Base-by-base conservation (phyloP, 1,284 basidiomycete genomes). In the Papiliotrema fonsecae region DNA sequence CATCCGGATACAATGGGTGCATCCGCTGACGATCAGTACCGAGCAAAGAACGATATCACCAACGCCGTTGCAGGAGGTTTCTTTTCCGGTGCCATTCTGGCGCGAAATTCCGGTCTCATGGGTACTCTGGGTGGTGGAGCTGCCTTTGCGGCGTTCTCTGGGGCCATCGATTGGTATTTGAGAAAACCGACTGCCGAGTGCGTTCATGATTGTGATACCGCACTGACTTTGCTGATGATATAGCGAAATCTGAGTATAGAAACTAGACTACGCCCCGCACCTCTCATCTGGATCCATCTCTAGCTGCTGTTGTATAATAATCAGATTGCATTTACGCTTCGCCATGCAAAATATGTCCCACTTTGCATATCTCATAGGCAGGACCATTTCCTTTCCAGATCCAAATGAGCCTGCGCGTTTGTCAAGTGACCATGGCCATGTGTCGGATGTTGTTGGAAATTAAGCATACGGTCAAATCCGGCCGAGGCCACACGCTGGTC, bases 21-120 rank as follows among this genome's bases (percentile, higher is more conserved):
- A 7, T 16, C 26, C n/a, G 31, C 47, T 36, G 16, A 24, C 7
- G 21, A 7, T 0, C 51, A 96, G 91, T 97, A 94, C 73, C 87
- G 92, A 47, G 91, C 88, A n/a, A 90, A 85, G 75, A 93, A 93
- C 64, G 92, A 97, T 70, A 86, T 94, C 61, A 84, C 82, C 47
- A 97, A 96, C 69, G 74, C 76, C n/a, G 64, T 78, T 9, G 69
- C 73, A 16, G 77, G 72, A 2, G 78, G 78, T 4, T 75, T 76
- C 57, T 47, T 78, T 19, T 70, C 77, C 1, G 89, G 89, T 30
- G 88, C 85, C 36, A 76, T 91, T 18, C 81, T 96, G 4, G 90
- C 91, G 16, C 81, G 87, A 46, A 84, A 87, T 65, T 83, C 88
- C 1, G 91, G 88, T 2, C 87, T 88, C 9, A 85, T 81, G 69